Evolutionary conservation across 148 eudicot species (phyloP).

Genomic region (Vaccinium corymbosum): DNA sequence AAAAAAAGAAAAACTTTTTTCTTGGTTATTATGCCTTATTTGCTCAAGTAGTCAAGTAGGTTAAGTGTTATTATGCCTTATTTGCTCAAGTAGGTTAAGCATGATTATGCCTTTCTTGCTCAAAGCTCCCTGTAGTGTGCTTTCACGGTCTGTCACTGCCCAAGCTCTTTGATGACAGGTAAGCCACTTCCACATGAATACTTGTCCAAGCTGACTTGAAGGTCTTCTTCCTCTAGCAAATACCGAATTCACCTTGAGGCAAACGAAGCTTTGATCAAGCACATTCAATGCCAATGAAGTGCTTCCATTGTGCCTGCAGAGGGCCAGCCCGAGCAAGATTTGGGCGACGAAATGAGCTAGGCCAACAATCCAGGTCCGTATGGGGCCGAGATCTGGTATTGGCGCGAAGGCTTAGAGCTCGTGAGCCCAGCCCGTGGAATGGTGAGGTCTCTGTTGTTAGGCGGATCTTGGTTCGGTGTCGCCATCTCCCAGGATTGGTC

Average conservation of each 20-base stretch:
- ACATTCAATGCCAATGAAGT: background rate
- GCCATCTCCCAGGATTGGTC: too few species aligned
- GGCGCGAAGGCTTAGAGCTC: background rate
- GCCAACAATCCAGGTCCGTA: background rate
- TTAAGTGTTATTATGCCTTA: background rate
- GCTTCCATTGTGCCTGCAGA: background rate
- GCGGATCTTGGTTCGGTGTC: too few species aligned
- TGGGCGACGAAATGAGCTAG: background rate
- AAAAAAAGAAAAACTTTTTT: too few species aligned
- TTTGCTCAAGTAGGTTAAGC: background rate
- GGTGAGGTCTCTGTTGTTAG: too few species aligned
- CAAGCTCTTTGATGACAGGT: too few species aligned
- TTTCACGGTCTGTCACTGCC: too few species aligned
- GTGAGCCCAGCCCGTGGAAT: too few species aligned
- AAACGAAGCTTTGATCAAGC: background rate
- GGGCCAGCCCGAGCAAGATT: background rate
- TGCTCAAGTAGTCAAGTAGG: background rate
- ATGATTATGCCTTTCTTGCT: background rate
- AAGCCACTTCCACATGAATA: background rate
- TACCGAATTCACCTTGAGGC: background rate
- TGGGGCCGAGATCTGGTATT: background rate
- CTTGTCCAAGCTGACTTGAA: background rate
- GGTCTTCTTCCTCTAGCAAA: background rate
- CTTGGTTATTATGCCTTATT: background rate
- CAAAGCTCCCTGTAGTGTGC: background rate